Evolutionary conservation across 1,139 yeast genomes (phyloP).

Genomic region (Debaryomyces robertsiae): DNA sequence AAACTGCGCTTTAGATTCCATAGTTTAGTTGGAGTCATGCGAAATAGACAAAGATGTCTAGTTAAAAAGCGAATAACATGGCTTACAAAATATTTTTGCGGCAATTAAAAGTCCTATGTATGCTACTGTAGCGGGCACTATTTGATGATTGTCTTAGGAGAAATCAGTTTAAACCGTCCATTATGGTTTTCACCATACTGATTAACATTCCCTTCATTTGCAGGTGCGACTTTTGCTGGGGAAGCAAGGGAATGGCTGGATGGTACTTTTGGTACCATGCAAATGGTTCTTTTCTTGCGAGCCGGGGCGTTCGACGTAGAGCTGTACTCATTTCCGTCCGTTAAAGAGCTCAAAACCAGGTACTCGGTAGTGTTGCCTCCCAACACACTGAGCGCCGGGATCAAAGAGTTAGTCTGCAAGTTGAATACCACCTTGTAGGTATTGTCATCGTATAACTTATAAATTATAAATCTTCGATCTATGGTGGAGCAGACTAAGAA

Average conservation of each 20-base stretch:
- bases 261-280: not conserved
- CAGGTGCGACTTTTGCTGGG: not conserved
- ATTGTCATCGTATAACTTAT: conserved; percentile 27
- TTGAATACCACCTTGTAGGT: conserved; percentile 17
- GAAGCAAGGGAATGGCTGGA: not conserved
- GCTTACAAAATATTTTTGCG: too few species aligned
- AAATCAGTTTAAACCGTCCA: not conserved
- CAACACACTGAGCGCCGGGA: conserved; percentile 14
- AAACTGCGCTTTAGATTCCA: too few species aligned
- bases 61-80: too few species aligned
- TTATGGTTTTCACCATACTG: not conserved
- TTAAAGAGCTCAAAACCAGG: not conserved
- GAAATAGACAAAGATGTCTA: too few species aligned
- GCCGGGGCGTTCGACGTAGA: not conserved
- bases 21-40: too few species aligned
- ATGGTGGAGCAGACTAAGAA: conserved; percentile 28
- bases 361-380: not conserved
- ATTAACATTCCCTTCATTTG: not conserved
- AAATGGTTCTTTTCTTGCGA: conserved; percentile 2
- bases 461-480: conserved; percentile 26
- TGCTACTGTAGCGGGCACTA: not conserved
- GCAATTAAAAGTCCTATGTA: too few species aligned
- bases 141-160: not conserved
- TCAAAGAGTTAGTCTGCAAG: conserved; percentile 15
- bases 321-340: not conserved